phyloP scores from a whole-genome alignment of 352 stramenopile species.

The Pythium insidiosum region DNA sequence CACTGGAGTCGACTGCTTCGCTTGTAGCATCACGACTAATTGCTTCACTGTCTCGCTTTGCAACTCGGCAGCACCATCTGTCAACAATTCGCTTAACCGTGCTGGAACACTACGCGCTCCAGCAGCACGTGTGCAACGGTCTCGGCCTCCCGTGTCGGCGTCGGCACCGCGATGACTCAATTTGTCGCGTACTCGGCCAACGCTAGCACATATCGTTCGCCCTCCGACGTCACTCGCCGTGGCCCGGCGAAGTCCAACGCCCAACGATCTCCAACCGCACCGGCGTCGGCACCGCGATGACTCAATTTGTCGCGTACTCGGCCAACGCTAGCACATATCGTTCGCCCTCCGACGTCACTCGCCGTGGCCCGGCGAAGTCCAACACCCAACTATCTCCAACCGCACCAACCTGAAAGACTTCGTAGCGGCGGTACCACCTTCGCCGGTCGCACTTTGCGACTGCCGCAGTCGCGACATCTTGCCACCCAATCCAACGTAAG shows the following conservation, averaged over 20 bases:
- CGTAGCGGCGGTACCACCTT: background rate
- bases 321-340: background rate
- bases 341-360: background rate
- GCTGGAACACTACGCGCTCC: background rate
- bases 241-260: background rate
- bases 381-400: background rate
- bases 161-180: background rate
- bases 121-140: background rate
- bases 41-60: background rate
- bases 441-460: background rate
- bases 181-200: background rate
- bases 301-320: background rate
- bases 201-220: background rate
- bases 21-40: background rate
- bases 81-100: background rate
- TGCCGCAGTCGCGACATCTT: background rate
- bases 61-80: background rate
- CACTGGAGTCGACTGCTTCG: slow-evolving; percentile 1
- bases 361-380: background rate
- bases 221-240: background rate
- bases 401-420: background rate
- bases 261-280: background rate
- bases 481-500: background rate
- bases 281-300: background rate
- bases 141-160: background rate